Conservation (phyloP, 2,329 filamentous ascomycete species). For the Neurospora crassa region DNA sequence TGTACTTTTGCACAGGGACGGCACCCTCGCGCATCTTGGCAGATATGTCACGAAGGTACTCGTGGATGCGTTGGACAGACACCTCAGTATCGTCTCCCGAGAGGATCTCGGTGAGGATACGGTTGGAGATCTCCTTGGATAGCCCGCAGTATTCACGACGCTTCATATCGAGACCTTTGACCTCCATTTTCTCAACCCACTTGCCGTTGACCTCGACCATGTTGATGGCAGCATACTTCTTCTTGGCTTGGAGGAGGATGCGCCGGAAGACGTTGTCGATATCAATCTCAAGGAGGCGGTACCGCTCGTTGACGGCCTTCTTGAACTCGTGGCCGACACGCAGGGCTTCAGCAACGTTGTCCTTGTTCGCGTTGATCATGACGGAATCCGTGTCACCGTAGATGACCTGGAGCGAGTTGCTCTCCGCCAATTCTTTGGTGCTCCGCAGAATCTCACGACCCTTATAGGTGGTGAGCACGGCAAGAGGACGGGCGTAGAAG, state of each 20-base stretch:
- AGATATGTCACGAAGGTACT: slow-evolving; percentile 80
- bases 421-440: slow-evolving; percentile 92
- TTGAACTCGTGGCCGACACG: slow-evolving; percentile 94
- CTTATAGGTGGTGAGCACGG: slow-evolving; percentile 93
- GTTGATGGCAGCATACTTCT: slow-evolving; percentile 98
- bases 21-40: slow-evolving; percentile 58
- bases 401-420: slow-evolving; percentile 84
- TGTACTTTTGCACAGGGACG: background rate
- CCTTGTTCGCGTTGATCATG: slow-evolving; percentile 99
- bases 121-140: slow-evolving; percentile 88
- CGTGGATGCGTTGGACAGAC: slow-evolving; percentile 82
- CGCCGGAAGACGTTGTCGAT: slow-evolving; percentile 96
- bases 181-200: slow-evolving; percentile 88
- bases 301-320: slow-evolving; percentile 85
- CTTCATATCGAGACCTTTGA: slow-evolving; percentile 98
- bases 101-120: slow-evolving; percentile 85
- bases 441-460: slow-evolving; percentile 93
- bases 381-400: slow-evolving; percentile 99
- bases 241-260: slow-evolving; percentile 91
- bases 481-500: slow-evolving; percentile 91
- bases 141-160: slow-evolving; percentile 92
- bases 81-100: slow-evolving; percentile 87
- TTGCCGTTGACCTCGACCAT: slow-evolving; percentile 83
- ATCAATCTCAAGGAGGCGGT: slow-evolving; percentile 89
- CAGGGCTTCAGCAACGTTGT: slow-evolving; percentile 82